Percentiles rank a stretch among this genome's conserved stretches.
Conservation (phyloP, 495 filamentous ascomycete genomes). For the Talaromyces ruber region DNA sequence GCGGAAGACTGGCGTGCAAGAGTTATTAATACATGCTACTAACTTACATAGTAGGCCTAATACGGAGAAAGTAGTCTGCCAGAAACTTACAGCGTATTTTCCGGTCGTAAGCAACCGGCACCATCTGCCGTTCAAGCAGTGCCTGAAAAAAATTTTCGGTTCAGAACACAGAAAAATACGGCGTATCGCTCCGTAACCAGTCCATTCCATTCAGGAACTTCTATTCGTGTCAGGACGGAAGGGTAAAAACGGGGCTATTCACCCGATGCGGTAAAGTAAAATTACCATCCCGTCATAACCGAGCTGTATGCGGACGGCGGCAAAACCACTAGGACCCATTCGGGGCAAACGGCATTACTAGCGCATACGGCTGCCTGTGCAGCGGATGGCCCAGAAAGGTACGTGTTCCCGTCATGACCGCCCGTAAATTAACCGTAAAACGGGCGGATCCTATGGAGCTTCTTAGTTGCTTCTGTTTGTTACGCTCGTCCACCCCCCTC, state of each 20-base stretch:
- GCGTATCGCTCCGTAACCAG: neutral
- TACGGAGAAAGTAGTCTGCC: neutral
- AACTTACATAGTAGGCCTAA: no score
- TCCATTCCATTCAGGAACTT: neutral
- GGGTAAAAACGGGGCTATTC: neutral
- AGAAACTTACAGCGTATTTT: neutral
- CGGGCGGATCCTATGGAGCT: neutral
- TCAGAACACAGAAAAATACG: neutral
- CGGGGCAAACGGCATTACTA: constrained; percentile 1
- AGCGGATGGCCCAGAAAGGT: neutral
- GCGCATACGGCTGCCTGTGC: neutral
- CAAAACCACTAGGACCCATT: neutral
- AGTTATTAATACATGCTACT: neutral
- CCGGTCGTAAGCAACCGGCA: neutral
- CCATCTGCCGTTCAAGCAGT: neutral
- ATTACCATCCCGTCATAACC: constrained; percentile 6
- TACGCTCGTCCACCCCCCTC: neutral
- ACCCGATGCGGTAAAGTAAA: neutral
- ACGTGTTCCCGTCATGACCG: neutral
- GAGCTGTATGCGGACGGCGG: constrained; percentile 3
- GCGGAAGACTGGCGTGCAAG: neutral
- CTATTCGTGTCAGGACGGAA: neutral
- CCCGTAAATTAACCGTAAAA: neutral
- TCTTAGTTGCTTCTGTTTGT: neutral
- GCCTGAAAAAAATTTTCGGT: neutral